Evolutionary conservation across 2,329 filamentous ascomycete species (phyloP).

Genomic region (Trichophyton schoenleinii): DNA sequence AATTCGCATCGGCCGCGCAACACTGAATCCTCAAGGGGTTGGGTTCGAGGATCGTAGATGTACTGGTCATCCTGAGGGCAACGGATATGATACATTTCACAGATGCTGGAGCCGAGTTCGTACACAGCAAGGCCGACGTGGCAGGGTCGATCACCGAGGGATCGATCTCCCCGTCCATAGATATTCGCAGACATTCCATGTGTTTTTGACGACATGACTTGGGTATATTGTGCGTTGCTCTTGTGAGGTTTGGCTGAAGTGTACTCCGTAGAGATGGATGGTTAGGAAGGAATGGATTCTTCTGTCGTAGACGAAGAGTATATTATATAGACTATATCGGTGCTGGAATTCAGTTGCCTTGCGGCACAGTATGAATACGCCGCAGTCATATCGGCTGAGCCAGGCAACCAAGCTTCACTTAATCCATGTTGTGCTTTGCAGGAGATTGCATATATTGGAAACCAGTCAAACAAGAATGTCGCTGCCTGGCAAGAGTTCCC

Average conservation of each 20-base stretch:
- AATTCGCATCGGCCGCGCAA: slow-evolving; percentile 16
- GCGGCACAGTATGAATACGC: background rate
- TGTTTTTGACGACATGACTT: background rate
- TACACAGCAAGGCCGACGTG: slow-evolving; percentile 16
- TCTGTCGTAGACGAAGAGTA: background rate
- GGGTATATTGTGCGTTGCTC: background rate
- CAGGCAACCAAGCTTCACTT: background rate
- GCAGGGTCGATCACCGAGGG: slow-evolving; percentile 15
- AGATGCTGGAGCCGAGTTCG: slow-evolving; percentile 13
- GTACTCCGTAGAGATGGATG: background rate
- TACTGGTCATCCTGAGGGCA: slow-evolving; percentile 13
- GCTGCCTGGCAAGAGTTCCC: too few relatives aligned
- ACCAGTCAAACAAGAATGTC: too few relatives aligned
- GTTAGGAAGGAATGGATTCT: background rate
- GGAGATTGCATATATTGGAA: too few relatives aligned
- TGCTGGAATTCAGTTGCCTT: background rate
- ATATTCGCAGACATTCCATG: slow-evolving; percentile 15
- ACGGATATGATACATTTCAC: slow-evolving; percentile 17
- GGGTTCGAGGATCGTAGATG: slow-evolving; percentile 15
- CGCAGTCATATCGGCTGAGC: background rate
- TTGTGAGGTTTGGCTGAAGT: background rate
- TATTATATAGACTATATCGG: background rate
- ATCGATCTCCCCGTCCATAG: slow-evolving; percentile 16
- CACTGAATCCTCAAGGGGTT: slow-evolving; percentile 14
- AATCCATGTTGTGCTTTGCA: too few relatives aligned